A percentile compares a stretch with the other conserved stretches of the same genome.
Conservation (phyloP, 805 yeast genomes). For the Scheffersomyces stipitis region DNA sequence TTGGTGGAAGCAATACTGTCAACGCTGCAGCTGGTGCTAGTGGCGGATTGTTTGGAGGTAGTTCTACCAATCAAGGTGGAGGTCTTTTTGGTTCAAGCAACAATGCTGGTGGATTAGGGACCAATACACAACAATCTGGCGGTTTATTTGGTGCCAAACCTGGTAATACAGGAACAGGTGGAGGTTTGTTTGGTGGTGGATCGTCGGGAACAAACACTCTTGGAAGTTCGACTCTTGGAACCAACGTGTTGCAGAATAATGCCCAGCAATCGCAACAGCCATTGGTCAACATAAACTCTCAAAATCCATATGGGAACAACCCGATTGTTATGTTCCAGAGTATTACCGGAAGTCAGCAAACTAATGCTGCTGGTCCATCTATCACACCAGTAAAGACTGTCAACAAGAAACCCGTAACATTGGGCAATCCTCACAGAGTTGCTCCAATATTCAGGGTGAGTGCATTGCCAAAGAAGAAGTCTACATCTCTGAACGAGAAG, state of each 20-base stretch:
- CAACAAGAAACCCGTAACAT: constrained; percentile 57
- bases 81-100: constrained; percentile 1
- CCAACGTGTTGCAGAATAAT: not conserved
- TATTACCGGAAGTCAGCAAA: constrained; percentile 32
- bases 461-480: constrained; percentile 17
- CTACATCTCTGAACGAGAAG: too few relatives aligned
- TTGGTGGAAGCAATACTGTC: constrained; percentile 32
- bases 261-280: constrained; percentile 20
- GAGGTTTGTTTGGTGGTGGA: constrained; percentile 23
- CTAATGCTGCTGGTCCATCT: constrained; percentile 34
- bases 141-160: constrained; percentile 6
- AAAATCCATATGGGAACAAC: constrained; percentile 76
- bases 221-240: not conserved
- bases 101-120: constrained; percentile 2
- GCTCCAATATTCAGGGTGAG: constrained; percentile 49
- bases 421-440: constrained; percentile 56
- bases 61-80: constrained; percentile 13
- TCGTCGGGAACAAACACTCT: not conserved
- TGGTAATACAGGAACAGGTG: constrained; percentile 4
- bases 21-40: constrained; percentile 11
- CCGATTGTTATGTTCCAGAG: constrained; percentile 59
- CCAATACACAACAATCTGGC: constrained; percentile 18
- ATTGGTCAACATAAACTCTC: constrained; percentile 29
- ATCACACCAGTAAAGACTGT: constrained; percentile 25
- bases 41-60: constrained; percentile 26